Conservation (phyloP, 495 filamentous ascomycete genomes). For the Neurospora hispaniola region DNA sequence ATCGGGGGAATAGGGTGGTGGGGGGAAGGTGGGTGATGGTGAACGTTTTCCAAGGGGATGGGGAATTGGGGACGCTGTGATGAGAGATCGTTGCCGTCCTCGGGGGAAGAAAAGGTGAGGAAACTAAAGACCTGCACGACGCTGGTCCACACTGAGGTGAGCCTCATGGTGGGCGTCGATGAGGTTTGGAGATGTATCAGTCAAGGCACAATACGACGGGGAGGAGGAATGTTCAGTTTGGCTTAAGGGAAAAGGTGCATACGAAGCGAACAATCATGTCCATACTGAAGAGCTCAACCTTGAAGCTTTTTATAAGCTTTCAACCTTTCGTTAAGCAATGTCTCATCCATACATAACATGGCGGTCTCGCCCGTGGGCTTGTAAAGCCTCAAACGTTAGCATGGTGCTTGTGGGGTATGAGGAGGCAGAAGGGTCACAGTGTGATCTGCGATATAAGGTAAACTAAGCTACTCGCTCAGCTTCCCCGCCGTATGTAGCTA, state of each 20-base stretch:
- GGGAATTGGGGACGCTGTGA: not conserved
- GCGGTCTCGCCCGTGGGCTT: not conserved
- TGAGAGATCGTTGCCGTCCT: not conserved
- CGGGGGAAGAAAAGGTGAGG: conserved; percentile 6
- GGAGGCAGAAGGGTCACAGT: not conserved
- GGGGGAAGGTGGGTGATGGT: not conserved
- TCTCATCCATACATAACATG: not conserved
- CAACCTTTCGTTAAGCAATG: not conserved
- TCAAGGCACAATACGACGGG: not conserved
- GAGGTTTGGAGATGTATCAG: not conserved
- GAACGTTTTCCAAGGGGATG: not conserved
- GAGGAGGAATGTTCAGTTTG: not conserved
- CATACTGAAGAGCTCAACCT: not conserved
- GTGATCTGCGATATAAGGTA: not conserved
- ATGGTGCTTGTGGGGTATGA: not conserved
- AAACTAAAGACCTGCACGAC: conserved; percentile 8
- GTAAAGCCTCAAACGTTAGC: not conserved
- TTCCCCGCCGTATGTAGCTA: not conserved
- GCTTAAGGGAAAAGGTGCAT: not conserved
- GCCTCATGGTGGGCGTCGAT: conserved; percentile 5
- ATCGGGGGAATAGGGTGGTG: not conserved
- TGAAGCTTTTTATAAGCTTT: not conserved
- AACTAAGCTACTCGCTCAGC: not conserved
- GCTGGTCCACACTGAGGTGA: conserved; percentile 6
- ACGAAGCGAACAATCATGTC: not conserved